phyloP scores from a whole-genome alignment of 2,329 filamentous ascomycete genomes.

The Didymella pomorum region DNA sequence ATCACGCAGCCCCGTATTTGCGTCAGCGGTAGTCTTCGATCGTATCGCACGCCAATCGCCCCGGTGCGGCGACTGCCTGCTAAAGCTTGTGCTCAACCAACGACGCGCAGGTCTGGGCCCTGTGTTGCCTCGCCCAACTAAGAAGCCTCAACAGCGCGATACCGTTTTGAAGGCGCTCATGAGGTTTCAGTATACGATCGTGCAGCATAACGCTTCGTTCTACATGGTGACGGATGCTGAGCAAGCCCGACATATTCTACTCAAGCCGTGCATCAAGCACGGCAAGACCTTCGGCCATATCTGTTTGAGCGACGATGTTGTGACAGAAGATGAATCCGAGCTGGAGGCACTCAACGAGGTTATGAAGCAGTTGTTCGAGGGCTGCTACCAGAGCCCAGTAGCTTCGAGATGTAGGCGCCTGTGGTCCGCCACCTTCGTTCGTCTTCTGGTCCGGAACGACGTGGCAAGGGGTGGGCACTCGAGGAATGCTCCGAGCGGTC shows the following conservation, averaged over 20 bases:
- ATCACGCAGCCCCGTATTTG: slow-evolving; percentile 50
- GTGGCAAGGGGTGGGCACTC: neutral
- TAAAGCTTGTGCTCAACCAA: slow-evolving; percentile 53
- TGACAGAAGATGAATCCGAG: neutral
- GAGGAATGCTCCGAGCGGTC: neutral
- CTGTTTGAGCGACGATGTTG: slow-evolving; percentile 51
- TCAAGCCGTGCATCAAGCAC: slow-evolving; percentile 49
- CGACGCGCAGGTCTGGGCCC: slow-evolving; percentile 49
- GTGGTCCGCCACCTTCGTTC: neutral
- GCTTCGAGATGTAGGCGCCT: neutral
- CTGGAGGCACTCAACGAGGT: neutral
- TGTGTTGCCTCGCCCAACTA: slow-evolving; percentile 45
- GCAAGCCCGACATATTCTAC: slow-evolving; percentile 50
- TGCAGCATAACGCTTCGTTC: slow-evolving; percentile 54
- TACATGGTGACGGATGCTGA: slow-evolving; percentile 57
- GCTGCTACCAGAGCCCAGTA: neutral
- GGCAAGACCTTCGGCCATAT: slow-evolving; percentile 51
- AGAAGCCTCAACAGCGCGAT: slow-evolving; percentile 45
- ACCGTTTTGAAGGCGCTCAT: slow-evolving; percentile 51
- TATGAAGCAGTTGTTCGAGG: neutral
- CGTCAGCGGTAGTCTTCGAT: slow-evolving; percentile 48
- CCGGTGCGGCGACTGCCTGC: slow-evolving; percentile 54
- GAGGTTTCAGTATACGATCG: slow-evolving; percentile 54
- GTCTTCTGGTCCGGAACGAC: neutral
- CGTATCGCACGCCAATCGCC: slow-evolving; percentile 51